Evolutionary conservation across 495 filamentous ascomycete genomes (phyloP).

Genomic region (Podospora didyma): DNA sequence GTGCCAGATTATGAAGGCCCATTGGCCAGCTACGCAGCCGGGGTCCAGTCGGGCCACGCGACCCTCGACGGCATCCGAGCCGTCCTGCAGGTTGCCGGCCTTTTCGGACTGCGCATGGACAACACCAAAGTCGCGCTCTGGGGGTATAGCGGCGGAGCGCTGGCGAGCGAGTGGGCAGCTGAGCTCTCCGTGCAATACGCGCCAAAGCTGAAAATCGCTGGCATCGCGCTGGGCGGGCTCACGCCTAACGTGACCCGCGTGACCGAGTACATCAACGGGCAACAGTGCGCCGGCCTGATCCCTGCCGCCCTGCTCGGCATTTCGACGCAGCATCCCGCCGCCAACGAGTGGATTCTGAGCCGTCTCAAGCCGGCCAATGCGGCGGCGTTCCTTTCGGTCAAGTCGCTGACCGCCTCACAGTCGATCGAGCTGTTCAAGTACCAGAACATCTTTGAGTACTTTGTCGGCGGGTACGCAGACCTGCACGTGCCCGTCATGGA

Average conservation of each 20-base stretch:
- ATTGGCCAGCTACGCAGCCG: constrained; percentile 35
- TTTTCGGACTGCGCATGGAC: constrained; percentile 11
- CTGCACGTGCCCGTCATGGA: constrained; percentile 20
- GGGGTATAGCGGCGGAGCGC: constrained; percentile 55
- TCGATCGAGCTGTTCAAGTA: constrained; percentile 18
- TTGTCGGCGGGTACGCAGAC: constrained; percentile 27
- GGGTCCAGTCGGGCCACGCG: constrained; percentile 40
- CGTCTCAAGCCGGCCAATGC: constrained; percentile 17
- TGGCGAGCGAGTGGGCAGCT: constrained; percentile 52
- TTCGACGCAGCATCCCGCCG: constrained; percentile 17
- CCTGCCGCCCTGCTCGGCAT: constrained; percentile 17
- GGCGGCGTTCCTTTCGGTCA: constrained; percentile 22
- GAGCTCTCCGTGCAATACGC: constrained; percentile 53
- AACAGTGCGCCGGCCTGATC: constrained; percentile 12
- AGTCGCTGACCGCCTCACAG: constrained; percentile 15
- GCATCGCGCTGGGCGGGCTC: constrained; percentile 47
- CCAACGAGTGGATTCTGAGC: constrained; percentile 13
- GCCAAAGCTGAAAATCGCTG: constrained; percentile 48
- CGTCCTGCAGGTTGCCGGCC: constrained; percentile 16
- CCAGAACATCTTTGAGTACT: constrained; percentile 37
- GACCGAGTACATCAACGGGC: background rate
- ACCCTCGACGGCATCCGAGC: constrained; percentile 47
- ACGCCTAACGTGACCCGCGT: constrained; percentile 29
- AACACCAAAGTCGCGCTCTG: constrained; percentile 31
- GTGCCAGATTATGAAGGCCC: constrained; percentile 46